Conservation (phyloP, 306 rosid species). For the Ammopiptanthus mongolicus region DNA sequence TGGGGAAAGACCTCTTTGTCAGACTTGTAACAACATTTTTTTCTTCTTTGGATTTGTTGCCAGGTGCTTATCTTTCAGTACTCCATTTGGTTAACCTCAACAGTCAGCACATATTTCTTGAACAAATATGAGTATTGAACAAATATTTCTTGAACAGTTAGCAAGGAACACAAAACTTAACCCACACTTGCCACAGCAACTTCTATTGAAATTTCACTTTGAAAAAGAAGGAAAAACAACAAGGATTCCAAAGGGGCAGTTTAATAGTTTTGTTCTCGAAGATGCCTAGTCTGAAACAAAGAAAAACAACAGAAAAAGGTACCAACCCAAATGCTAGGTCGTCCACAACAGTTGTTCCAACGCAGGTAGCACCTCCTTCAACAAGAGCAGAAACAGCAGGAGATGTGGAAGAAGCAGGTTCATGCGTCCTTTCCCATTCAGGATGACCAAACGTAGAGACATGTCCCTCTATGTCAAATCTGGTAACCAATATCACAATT, state of each 20-base stretch:
- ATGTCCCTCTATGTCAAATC: slow-evolving; percentile 76
- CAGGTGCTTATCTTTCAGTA: not conserved
- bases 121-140: not conserved
- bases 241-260: not conserved
- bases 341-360: slow-evolving; percentile 72
- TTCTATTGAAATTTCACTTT: not conserved
- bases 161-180: not conserved
- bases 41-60: not conserved
- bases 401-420: slow-evolving; percentile 68
- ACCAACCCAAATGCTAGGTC: slow-evolving; percentile 70
- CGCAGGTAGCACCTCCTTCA: slow-evolving; percentile 89
- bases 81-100: not conserved
- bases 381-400: slow-evolving; percentile 60
- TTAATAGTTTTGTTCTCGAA: not conserved
- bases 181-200: not conserved
- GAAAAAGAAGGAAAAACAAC: not conserved
- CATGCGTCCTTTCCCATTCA: slow-evolving; percentile 83
- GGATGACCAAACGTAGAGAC: slow-evolving; percentile 93
- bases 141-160: too few species aligned
- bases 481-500: slow-evolving; percentile 27
- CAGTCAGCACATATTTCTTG: not conserved
- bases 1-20: not conserved
- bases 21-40: not conserved
- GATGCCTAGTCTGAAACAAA: not conserved
- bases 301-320: not conserved